Conservation (phyloP, 2,329 filamentous ascomycete genomes). For the Fusarium robinianum region DNA sequence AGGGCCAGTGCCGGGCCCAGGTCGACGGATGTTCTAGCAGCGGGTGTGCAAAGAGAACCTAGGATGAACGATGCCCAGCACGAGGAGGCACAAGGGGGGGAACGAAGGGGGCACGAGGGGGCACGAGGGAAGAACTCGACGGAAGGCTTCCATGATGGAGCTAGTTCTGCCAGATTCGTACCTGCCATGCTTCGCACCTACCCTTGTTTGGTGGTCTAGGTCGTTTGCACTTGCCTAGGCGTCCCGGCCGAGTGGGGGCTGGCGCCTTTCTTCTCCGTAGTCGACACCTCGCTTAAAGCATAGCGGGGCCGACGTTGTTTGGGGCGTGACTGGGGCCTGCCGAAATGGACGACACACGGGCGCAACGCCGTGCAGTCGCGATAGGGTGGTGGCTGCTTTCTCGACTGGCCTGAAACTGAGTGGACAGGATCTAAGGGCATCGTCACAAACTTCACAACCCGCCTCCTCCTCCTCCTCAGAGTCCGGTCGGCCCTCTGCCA, state of each 20-base stretch:
- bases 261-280: slow-evolving; percentile 13
- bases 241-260: slow-evolving; percentile 6
- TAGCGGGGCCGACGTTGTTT: slow-evolving; percentile 34
- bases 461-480: background rate
- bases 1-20: slow-evolving; percentile 32
- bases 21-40: slow-evolving; percentile 15
- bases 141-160: too few relatives aligned
- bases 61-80: slow-evolving; percentile 12
- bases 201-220: too few relatives aligned
- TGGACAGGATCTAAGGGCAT: slow-evolving; percentile 28
- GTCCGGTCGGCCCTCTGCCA: too few relatives aligned
- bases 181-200: background rate
- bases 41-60: slow-evolving; percentile 9
- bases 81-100: too few relatives aligned
- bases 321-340: slow-evolving; percentile 26
- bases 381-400: slow-evolving; percentile 30
- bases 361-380: slow-evolving; percentile 24
- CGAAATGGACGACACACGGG: slow-evolving; percentile 17
- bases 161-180: background rate
- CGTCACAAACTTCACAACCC: slow-evolving; percentile 19
- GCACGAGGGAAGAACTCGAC: too few relatives aligned
- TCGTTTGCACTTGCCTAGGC: too few relatives aligned
- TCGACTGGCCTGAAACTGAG: slow-evolving; percentile 36
- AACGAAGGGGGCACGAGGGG: too few relatives aligned
- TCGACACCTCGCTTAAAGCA: slow-evolving; percentile 36